These are phyloP conservation scores for Fusarium nisikadoi DNA, from an alignment of 2,329 filamentous ascomycete genomes.

Conservation along the genomic window DNA sequence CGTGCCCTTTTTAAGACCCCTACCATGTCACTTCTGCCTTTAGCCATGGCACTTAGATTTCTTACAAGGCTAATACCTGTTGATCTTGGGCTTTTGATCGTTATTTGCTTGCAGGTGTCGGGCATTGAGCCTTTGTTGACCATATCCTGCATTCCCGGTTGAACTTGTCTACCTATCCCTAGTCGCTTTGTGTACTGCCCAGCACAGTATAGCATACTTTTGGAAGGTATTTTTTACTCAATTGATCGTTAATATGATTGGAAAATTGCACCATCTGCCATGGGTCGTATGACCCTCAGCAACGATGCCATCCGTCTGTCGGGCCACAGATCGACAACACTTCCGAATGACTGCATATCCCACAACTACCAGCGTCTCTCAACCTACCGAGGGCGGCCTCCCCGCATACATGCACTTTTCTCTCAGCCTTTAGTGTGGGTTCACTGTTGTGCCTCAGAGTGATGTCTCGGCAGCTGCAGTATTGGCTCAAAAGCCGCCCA, in stretches of 20 bases:
- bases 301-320: fast-evolving
- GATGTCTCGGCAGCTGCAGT: background rate
- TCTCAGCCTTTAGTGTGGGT: too few relatives aligned
- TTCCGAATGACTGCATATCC: background rate
- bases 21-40: background rate
- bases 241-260: background rate
- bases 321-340: too few relatives aligned
- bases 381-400: background rate
- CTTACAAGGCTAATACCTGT: fast-evolving
- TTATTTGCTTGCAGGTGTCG: background rate
- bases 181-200: too few relatives aligned
- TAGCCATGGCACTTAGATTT: fast-evolving
- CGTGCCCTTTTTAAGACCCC: fast-evolving
- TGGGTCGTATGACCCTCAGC: too few relatives aligned
- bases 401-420: background rate
- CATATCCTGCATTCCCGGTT: background rate
- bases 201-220: background rate
- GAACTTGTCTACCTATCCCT: background rate
- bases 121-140: background rate
- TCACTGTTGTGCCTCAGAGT: background rate
- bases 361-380: background rate
- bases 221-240: background rate
- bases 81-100: background rate
- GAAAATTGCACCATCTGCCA: background rate
- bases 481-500: background rate